These are phyloP conservation scores for Rubroshorea leprosula DNA, from an alignment of 345 rosid species.

Conservation along the genomic window DNA sequence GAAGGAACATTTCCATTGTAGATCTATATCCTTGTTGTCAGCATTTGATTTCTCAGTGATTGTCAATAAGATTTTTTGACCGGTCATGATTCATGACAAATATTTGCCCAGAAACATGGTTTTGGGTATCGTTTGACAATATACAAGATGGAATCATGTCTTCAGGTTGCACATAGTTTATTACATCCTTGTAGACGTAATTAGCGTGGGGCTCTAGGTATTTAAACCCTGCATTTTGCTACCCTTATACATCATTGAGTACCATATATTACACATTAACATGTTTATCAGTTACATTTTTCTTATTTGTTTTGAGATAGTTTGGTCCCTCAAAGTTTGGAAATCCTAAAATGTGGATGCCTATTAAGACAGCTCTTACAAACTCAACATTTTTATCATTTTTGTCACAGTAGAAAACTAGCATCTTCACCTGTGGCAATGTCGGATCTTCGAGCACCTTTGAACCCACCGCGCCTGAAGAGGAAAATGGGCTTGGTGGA, in stretches of 20 bases:
- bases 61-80: too few relatives aligned
- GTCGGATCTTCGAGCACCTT: conserved; percentile 78
- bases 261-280: not conserved
- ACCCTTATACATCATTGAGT: not conserved
- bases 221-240: not conserved
- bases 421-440: conserved; percentile 26
- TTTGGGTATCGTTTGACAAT: not conserved
- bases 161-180: not conserved
- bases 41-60: too few relatives aligned
- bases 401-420: conserved; percentile 28
- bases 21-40: too few relatives aligned
- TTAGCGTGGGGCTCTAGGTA: not conserved
- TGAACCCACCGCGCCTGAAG: conserved; percentile 52
- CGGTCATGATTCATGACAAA: too few relatives aligned
- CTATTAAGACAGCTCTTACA: not conserved
- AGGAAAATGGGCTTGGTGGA: conserved; percentile 88
- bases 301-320: not conserved
- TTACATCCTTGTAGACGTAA: not conserved
- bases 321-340: not conserved
- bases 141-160: not conserved
- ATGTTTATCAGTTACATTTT: not conserved
- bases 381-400: conserved; percentile 5
- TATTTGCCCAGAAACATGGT: too few relatives aligned
- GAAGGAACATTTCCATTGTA: too few relatives aligned
- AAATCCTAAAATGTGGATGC: conserved; percentile 5